Evolutionary conservation across 1,284 basidiomycete species (phyloP).

Genomic region (Malassezia arunalokei): DNA sequence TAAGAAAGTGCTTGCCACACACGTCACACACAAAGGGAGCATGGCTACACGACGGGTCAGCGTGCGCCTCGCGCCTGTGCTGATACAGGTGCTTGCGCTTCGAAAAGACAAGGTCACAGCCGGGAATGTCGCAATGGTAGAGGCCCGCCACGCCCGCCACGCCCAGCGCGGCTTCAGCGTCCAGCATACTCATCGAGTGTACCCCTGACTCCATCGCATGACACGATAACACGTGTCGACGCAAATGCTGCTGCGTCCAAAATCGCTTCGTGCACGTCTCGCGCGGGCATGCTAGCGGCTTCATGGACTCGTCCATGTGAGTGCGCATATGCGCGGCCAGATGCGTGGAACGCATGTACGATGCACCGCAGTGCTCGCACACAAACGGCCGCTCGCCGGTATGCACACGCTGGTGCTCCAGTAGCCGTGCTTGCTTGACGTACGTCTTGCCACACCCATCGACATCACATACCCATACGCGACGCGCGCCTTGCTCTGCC

Average conservation of each 20-base stretch:
- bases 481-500: neutral
- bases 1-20: constrained; percentile 7
- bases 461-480: constrained; percentile 3
- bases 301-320: constrained; percentile 5
- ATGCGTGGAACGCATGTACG: constrained; percentile 17
- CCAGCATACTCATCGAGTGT: neutral
- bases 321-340: constrained; percentile 12
- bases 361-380: constrained; percentile 9
- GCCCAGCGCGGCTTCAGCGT: neutral
- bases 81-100: constrained; percentile 14
- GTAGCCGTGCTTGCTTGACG: constrained; percentile 10
- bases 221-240: constrained; percentile 9
- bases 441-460: constrained; percentile 13
- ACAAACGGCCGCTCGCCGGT: constrained; percentile 15
- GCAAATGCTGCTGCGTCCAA: constrained; percentile 14
- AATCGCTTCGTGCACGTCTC: constrained; percentile 7
- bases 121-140: neutral
- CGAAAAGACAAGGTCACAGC: constrained; percentile 4
- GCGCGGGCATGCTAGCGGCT: constrained; percentile 3
- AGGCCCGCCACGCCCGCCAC: neutral
- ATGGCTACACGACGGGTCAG: neutral
- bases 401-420: constrained; percentile 12
- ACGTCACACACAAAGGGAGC: constrained; percentile 5
- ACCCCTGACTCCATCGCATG: neutral
- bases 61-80: constrained; percentile 10